These are phyloP conservation scores for Phaseolus lunatus DNA, from an alignment of 306 rosid genomes.

Conservation along the genomic window DNA sequence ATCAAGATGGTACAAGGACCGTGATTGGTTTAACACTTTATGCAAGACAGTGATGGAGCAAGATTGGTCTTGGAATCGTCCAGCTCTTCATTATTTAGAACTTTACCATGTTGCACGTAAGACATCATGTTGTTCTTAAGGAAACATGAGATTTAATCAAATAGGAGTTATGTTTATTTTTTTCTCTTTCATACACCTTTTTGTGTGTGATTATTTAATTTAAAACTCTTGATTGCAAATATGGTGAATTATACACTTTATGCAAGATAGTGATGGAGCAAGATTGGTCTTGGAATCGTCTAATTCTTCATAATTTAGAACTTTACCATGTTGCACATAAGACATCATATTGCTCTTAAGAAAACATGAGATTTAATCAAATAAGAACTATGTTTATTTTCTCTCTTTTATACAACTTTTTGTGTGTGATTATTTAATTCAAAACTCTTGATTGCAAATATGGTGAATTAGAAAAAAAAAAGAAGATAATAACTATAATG, in stretches of 20 bases:
- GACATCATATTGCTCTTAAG: conserved; percentile 68
- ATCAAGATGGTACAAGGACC: conserved; percentile 65
- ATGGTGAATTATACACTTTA: conserved; percentile 48
- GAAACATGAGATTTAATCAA: conserved; percentile 26
- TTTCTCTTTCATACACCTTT: conserved; percentile 53
- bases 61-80: conserved; percentile 98
- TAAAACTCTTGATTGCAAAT: conserved; percentile 31
- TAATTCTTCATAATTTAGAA: conserved; percentile 85
- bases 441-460: conserved; percentile 29
- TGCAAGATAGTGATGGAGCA: conserved; percentile 86
- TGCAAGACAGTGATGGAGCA: conserved; percentile 87
- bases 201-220: conserved; percentile 9
- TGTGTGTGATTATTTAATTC: conserved; percentile 14
- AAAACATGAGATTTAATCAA: conserved; percentile 25
- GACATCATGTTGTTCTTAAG: conserved; percentile 68
- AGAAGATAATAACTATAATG: conserved; percentile 32
- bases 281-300: conserved; percentile 98
- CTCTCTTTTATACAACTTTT: conserved; percentile 52
- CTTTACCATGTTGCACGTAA: conserved; percentile 81
- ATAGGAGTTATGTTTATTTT: conserved; percentile 19
- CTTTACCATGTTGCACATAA: conserved; percentile 80
- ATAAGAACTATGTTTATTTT: conserved; percentile 25
- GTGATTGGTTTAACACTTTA: conserved; percentile 68
- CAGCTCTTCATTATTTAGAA: conserved; percentile 86
- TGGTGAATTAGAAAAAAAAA: conserved; percentile 37